phyloP scores from a whole-genome alignment of 495 filamentous ascomycete genomes.

The Parachaetomium inaequale region DNA sequence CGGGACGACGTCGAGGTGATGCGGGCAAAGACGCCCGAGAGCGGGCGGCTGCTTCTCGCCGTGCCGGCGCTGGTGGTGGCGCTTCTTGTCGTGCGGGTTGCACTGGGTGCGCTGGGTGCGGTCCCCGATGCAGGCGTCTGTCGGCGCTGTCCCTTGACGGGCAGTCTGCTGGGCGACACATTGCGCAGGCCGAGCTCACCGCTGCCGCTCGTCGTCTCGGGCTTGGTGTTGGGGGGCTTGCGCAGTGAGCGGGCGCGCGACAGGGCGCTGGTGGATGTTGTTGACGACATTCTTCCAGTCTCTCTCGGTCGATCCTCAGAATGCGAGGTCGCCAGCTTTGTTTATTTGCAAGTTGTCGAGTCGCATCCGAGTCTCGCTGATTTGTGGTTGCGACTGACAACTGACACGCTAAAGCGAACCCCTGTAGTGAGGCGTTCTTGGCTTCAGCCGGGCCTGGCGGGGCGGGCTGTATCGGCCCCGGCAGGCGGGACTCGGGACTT shows the following conservation, averaged over 20 bases:
- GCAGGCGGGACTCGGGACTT: neutral
- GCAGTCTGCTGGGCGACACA: constrained; percentile 47
- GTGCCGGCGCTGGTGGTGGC: constrained; percentile 7
- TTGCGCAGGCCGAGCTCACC: constrained; percentile 21
- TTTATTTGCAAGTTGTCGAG: neutral
- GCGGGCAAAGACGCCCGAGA: constrained; percentile 18
- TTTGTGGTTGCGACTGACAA: neutral
- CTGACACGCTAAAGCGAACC: constrained; percentile 6
- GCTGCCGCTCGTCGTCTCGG: constrained; percentile 11
- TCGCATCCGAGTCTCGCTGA: neutral
- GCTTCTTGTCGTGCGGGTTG: constrained; percentile 18
- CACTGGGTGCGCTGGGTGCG: constrained; percentile 22
- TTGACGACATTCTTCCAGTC: constrained; percentile 16
- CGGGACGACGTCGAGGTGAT: constrained; percentile 11
- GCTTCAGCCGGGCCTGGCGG: neutral
- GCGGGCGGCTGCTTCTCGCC: constrained; percentile 12
- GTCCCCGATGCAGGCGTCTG: constrained; percentile 16
- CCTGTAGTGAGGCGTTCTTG: constrained; percentile 2
- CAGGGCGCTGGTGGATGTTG: constrained; percentile 30
- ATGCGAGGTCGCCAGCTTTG: neutral
- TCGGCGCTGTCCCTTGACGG: constrained; percentile 38
- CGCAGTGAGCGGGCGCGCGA: constrained; percentile 46
- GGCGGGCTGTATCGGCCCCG: constrained; percentile 2
- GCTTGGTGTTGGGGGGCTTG: constrained; percentile 28
- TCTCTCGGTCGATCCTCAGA: too few species aligned